These are phyloP conservation scores for Euphorbia lathyris DNA, from an alignment of 345 rosid genomes.

Conservation along the genomic window DNA sequence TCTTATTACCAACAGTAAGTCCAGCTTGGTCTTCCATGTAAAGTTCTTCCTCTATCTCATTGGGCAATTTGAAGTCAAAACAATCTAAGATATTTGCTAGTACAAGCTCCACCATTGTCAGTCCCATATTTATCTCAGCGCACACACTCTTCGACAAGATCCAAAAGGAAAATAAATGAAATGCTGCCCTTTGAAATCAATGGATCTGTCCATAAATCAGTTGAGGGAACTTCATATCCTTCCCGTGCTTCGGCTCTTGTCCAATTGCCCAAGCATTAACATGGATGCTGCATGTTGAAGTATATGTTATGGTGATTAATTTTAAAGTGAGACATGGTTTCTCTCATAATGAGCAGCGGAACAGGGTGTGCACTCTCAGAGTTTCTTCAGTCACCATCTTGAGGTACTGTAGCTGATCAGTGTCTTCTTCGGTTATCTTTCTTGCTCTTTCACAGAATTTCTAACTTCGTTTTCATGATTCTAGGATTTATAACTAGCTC, in stretches of 20 bases:
- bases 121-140: constrained; percentile 17
- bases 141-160: constrained; percentile 20
- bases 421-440: constrained; percentile 8
- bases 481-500: constrained; percentile 11
- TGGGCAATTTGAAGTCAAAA: constrained; percentile 14
- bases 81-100: constrained; percentile 12
- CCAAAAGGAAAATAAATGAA: constrained; percentile 22
- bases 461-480: constrained; percentile 8
- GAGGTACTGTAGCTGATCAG: constrained; percentile 35
- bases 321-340: constrained; percentile 36
- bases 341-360: constrained; percentile 42
- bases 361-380: constrained; percentile 49
- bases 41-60: not conserved
- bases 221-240: not conserved
- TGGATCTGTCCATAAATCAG: constrained; percentile 8
- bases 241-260: constrained; percentile 14
- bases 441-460: not conserved
- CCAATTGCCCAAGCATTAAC: constrained; percentile 49
- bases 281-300: constrained; percentile 32
- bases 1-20: constrained; percentile 28
- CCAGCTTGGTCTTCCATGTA: constrained; percentile 39
- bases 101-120: constrained; percentile 1
- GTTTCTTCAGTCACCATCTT: constrained; percentile 49
- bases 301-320: constrained; percentile 33
- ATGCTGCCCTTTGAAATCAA: constrained; percentile 16